These are phyloP conservation scores for Podospora australis DNA, from an alignment of 495 filamentous ascomycete genomes.

Conservation along the genomic window DNA sequence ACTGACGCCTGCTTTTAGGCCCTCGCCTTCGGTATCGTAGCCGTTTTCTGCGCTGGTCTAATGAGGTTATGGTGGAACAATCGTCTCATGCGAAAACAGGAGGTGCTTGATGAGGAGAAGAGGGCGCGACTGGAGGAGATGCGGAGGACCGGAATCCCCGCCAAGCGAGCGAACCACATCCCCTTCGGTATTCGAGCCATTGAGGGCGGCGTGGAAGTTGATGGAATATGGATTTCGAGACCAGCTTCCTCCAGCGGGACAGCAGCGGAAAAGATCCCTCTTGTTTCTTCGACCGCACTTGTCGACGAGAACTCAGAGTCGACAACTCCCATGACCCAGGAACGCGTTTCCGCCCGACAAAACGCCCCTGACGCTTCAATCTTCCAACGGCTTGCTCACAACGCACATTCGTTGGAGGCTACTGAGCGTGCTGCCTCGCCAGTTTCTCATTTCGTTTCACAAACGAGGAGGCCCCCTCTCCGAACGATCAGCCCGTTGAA, in stretches of 20 bases:
- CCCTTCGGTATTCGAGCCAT: conserved; percentile 88
- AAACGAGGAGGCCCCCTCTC: background rate
- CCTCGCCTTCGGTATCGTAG: conserved; percentile 41
- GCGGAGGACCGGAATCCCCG: conserved; percentile 42
- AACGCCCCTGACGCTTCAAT: conserved; percentile 22
- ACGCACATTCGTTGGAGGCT: conserved; percentile 15
- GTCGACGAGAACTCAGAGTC: conserved; percentile 6
- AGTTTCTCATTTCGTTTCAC: conserved; percentile 12
- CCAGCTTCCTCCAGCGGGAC: conserved; percentile 47
- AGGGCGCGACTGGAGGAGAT: conserved; percentile 49
- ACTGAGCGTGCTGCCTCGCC: conserved; percentile 7
- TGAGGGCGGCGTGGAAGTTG: conserved; percentile 76
- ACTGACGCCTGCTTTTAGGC: conserved; percentile 29
- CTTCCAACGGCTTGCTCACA: conserved; percentile 19
- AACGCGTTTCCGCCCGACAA: conserved; percentile 17
- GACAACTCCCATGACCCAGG: conserved; percentile 13
- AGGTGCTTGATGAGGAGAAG: conserved; percentile 58
- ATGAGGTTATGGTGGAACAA: conserved; percentile 57
- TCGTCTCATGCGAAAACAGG: conserved; percentile 57
- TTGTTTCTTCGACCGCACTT: conserved; percentile 30
- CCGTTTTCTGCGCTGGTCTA: conserved; percentile 47
- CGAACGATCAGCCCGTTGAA: conserved; percentile 18
- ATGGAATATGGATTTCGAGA: conserved; percentile 82
- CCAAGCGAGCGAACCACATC: conserved; percentile 51
- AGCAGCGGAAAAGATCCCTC: conserved; percentile 19